phyloP scores from a whole-genome alignment of 2,329 filamentous ascomycete species.

The Akanthomyces lecanii region DNA sequence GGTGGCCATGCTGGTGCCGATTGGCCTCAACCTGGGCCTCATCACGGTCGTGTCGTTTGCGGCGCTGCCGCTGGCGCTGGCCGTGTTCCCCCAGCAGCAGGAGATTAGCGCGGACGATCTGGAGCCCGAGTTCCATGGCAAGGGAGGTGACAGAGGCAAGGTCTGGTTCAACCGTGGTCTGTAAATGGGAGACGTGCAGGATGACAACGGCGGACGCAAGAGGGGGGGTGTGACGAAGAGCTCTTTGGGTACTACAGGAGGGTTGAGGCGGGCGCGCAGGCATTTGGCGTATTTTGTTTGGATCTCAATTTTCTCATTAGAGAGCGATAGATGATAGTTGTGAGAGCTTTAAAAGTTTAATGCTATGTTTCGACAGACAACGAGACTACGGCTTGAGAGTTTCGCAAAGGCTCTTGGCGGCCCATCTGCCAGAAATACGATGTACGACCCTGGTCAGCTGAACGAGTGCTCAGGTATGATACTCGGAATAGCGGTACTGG shows the following conservation, averaged over 20 bases:
- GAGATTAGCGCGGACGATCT: slow-evolving; percentile 69
- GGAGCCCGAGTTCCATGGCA: slow-evolving; percentile 81
- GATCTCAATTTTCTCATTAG: not conserved
- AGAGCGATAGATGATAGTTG: not conserved
- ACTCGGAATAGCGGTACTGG: not conserved
- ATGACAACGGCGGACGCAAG: not conserved
- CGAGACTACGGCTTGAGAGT: not conserved
- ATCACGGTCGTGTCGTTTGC: slow-evolving; percentile 85
- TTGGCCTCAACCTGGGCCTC: slow-evolving; percentile 80
- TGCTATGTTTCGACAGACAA: not conserved
- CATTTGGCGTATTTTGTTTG: not conserved
- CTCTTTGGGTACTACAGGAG: not conserved
- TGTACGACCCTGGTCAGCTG: too few relatives aligned
- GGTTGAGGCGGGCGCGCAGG: not conserved
- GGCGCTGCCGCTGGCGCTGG: slow-evolving; percentile 83
- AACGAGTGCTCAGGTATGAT: too few relatives aligned
- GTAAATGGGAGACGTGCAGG: slow-evolving; percentile 38
- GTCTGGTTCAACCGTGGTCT: slow-evolving; percentile 98
- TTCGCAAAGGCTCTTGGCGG: too few relatives aligned
- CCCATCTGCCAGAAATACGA: not conserved
- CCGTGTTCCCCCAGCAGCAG: slow-evolving; percentile 89
- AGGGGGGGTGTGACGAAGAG: not conserved
- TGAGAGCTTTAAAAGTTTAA: not conserved
- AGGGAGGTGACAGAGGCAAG: slow-evolving; percentile 72
- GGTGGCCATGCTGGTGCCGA: slow-evolving; percentile 49